Evolutionary conservation across 306 rosid species (phyloP).

Genomic region (barrel medic (Medicago truncatula)): MtrunA17r5.0-ANR NC_053049.1:2213001-2213500

Average conservation of each 20-base stretch:
- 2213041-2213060: no score
- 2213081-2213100: no score
- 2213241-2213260: neutral
- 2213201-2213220: no score
- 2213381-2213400: conserved; percentile 79
- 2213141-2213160: no score
- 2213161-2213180: no score
- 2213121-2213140: no score
- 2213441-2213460: neutral
- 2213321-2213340: conserved; percentile 23
- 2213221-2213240: no score
- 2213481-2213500: neutral
- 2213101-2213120: no score
- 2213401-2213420: conserved; percentile 82
- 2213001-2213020: no score
- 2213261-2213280: conserved; percentile 22
- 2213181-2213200: no score
- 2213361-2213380: conserved; percentile 12
- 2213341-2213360: conserved; percentile 8
- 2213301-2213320: neutral
- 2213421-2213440: conserved; percentile 63
- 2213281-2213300: conserved; percentile 22
- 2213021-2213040: no score
- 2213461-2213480: neutral
- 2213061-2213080: no score